These are phyloP conservation scores for Yarrowia sp. DNA, from an alignment of 805 yeast species.

Conservation along the genomic window DNA sequence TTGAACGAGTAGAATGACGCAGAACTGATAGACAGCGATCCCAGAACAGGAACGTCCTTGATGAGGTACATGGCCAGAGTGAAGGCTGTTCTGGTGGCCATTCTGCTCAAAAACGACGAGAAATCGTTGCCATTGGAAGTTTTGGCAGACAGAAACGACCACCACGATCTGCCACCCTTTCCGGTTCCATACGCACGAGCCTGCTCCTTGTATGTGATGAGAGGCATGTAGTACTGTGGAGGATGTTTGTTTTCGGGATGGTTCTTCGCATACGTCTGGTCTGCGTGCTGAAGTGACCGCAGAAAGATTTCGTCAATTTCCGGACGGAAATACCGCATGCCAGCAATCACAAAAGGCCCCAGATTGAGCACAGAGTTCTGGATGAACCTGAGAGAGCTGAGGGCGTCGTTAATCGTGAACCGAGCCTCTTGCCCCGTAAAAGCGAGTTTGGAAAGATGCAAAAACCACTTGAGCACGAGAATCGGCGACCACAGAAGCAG, in stretches of 20 bases:
- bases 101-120: conserved; percentile 25
- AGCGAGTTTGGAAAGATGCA: conserved; percentile 30
- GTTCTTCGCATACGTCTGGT: conserved; percentile 39
- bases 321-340: conserved; percentile 40
- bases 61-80: conserved; percentile 39
- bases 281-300: conserved; percentile 42
- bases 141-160: not conserved
- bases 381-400: conserved; percentile 36
- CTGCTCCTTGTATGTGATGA: not conserved
- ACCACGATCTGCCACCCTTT: not conserved
- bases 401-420: conserved; percentile 28
- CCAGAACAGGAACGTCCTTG: conserved; percentile 45
- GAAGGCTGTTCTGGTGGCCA: conserved; percentile 31
- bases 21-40: conserved; percentile 43
- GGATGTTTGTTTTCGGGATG: conserved; percentile 40
- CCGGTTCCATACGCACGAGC: conserved; percentile 9
- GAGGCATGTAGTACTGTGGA: conserved; percentile 30
- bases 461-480: conserved; percentile 28
- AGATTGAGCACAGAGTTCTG: conserved; percentile 43
- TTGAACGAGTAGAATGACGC: conserved; percentile 46
- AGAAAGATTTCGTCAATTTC: conserved; percentile 45
- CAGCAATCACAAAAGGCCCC: conserved; percentile 42
- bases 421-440: conserved; percentile 7
- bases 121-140: conserved; percentile 1
- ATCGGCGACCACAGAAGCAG: conserved; percentile 38